Percentiles rank a stretch among this genome's conserved stretches.
Evolutionary conservation across 805 yeast genomes (phyloP).

Genomic region (Wickerhamomyces tratensis): DNA sequence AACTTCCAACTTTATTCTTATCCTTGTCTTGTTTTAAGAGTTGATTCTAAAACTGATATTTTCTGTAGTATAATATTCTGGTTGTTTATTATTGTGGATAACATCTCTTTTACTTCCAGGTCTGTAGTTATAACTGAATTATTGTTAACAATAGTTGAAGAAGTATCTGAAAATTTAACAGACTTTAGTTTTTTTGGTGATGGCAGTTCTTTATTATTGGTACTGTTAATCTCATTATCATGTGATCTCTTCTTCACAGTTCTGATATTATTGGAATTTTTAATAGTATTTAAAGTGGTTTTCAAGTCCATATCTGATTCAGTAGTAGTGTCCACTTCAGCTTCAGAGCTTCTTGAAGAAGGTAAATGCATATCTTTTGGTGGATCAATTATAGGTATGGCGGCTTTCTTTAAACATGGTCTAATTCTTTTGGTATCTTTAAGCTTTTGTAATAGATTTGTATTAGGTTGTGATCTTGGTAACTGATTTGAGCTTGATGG

Average conservation of each 20-base stretch:
- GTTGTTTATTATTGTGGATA: slow-evolving; percentile 6
- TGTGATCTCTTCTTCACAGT: slow-evolving; percentile 13
- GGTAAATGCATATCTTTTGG: slow-evolving; percentile 7
- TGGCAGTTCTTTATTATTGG: slow-evolving; percentile 1
- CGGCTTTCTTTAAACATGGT: not conserved
- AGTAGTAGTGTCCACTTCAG: not conserved
- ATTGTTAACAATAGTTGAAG: too few relatives aligned
- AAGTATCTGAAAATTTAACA: slow-evolving; percentile 7
- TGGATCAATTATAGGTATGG: too few relatives aligned
- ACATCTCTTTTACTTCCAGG: slow-evolving; percentile 7
- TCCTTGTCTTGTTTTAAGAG: not conserved
- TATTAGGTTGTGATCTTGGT: slow-evolving; percentile 4
- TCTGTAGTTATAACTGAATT: slow-evolving; percentile 1
- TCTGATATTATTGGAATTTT: slow-evolving; percentile 11
- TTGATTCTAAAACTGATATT: slow-evolving; percentile 5
- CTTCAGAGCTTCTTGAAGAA: slow-evolving; percentile 6
- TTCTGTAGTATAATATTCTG: slow-evolving; percentile 11
- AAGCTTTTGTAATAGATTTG: slow-evolving; percentile 11
- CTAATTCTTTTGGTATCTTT: slow-evolving; percentile 1
- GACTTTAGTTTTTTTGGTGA: slow-evolving; percentile 4
- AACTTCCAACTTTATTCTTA: not conserved
- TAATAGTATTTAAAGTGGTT: slow-evolving; percentile 15
- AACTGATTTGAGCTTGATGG: too few relatives aligned
- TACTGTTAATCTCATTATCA: slow-evolving; percentile 9
- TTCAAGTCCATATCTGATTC: slow-evolving; percentile 9